These are phyloP conservation scores for Boletus rubroflammeus DNA, from an alignment of 768 basidiomycete species.

Conservation along the genomic window DNA sequence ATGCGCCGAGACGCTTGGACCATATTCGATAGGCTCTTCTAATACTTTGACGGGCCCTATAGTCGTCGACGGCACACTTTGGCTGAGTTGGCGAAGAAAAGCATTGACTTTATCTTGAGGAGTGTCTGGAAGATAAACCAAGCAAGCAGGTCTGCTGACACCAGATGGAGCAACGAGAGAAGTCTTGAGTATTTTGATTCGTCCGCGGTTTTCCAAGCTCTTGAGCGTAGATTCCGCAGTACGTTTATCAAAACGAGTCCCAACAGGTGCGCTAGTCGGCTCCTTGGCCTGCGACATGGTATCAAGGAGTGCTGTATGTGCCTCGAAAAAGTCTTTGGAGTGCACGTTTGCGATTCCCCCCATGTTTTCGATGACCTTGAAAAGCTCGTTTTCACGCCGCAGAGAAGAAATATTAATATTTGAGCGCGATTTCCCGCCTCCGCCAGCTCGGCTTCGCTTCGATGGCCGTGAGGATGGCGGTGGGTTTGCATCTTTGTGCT, in stretches of 20 bases:
- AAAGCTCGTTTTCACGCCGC: constrained; percentile 76
- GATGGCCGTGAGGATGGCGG: constrained; percentile 13
- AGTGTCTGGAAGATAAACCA: constrained; percentile 64
- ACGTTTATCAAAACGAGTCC: constrained; percentile 69
- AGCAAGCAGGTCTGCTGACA: constrained; percentile 50
- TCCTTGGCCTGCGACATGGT: constrained; percentile 56
- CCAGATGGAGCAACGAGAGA: constrained; percentile 58
- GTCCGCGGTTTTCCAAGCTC: constrained; percentile 59
- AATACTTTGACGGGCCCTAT: constrained; percentile 44
- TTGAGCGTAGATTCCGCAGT: constrained; percentile 60
- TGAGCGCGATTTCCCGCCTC: constrained; percentile 19
- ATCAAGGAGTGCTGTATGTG: constrained; percentile 61
- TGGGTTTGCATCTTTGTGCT: constrained; percentile 10
- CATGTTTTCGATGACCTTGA: constrained; percentile 57
- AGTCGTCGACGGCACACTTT: constrained; percentile 30
- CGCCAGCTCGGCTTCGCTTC: constrained; percentile 20
- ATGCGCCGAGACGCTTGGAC: constrained; percentile 35
- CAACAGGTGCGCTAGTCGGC: constrained; percentile 64
- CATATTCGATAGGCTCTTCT: constrained; percentile 54
- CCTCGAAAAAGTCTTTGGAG: constrained; percentile 66
- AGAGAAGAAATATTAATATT: constrained; percentile 73
- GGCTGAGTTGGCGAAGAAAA: constrained; percentile 57
- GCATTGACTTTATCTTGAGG: constrained; percentile 49
- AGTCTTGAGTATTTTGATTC: constrained; percentile 69
- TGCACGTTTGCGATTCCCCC: constrained; percentile 68